Base-by-base conservation (phyloP, 306 rosid species). In the Fragaria nilgerrensis region DNA sequence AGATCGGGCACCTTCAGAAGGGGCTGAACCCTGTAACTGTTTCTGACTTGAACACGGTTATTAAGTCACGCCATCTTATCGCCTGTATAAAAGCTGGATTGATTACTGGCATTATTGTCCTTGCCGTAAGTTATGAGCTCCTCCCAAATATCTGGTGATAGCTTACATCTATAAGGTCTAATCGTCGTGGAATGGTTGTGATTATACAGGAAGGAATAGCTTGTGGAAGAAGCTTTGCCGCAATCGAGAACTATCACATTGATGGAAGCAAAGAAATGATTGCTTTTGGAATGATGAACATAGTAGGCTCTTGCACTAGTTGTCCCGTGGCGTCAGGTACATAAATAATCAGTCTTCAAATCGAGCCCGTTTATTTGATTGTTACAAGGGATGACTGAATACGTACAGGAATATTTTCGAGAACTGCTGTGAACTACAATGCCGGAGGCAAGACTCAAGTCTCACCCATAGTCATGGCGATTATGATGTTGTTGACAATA, bases 181-280 rank as follows among this genome's bases (percentile, higher is more conserved):
- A 25, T 61, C 20, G 41, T 7, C n/a, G 11, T 62, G 68, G 12
- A 29, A 13, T 62, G n/a, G 39, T 62, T 37, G n/a, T 62, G 43
- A 41, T 41, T 41, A 29, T 73, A 75, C 73, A 86, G 89, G 89
- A 86, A 81, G 89, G 87, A 79, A 82, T 84, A 37, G 87, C 89
- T 10, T 87, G 84, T 16, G 89, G 89, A 76, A 84, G 87, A 79
- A 84, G 89, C 62, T 86, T 86, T 73, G 89, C 87, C 36, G 45
- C 77, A 4, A 19, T 84, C 7, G 84, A 84, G 78, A 79, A 81
- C 69, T 86, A 86, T 59, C 87, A 86, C 68, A 84, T 79, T 74
- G 85, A 86, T 69, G 89, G 89, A 25, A 86, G 84, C 80, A 86
- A 86, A 73, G 87, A 86, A 75, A 86, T 86, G 89, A 76, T 86